Conservation (phyloP, 768 basidiomycete species). For the Russula emetica region DNA sequence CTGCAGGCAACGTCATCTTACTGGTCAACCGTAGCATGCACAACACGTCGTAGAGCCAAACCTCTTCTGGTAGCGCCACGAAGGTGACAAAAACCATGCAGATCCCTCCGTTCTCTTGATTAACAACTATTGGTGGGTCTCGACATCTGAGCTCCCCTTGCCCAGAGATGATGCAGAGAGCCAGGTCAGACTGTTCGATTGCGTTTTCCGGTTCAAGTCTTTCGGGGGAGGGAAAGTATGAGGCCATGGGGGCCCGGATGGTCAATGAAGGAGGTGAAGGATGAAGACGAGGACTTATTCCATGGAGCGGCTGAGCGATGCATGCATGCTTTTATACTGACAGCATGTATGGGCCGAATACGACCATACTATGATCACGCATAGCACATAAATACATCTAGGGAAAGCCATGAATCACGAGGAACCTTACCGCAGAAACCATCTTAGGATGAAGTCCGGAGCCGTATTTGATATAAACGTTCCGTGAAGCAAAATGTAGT, state of each 20-base stretch:
- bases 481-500: not conserved
- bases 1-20: not conserved
- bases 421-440: slow-evolving; percentile 1
- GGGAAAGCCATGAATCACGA: slow-evolving; percentile 5
- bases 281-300: not conserved
- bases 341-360: slow-evolving; percentile 6
- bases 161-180: slow-evolving; percentile 9
- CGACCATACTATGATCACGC: not conserved
- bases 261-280: not conserved
- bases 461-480: not conserved
- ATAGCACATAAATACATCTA: not conserved
- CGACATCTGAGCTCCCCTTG: slow-evolving; percentile 16
- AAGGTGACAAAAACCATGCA: slow-evolving; percentile 13
- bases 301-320: not conserved
- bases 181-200: slow-evolving; percentile 18
- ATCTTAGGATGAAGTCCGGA: not conserved
- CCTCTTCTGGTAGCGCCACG: slow-evolving; percentile 13
- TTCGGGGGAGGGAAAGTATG: not conserved
- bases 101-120: not conserved
- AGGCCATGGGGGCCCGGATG: not conserved
- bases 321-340: slow-evolving; percentile 2
- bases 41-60: not conserved
- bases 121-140: not conserved
- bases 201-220: slow-evolving; percentile 5
- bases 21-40: not conserved